These are phyloP conservation scores for Wickerhamiella slavikovae DNA, from an alignment of 805 yeast genomes.

Conservation along the genomic window DNA sequence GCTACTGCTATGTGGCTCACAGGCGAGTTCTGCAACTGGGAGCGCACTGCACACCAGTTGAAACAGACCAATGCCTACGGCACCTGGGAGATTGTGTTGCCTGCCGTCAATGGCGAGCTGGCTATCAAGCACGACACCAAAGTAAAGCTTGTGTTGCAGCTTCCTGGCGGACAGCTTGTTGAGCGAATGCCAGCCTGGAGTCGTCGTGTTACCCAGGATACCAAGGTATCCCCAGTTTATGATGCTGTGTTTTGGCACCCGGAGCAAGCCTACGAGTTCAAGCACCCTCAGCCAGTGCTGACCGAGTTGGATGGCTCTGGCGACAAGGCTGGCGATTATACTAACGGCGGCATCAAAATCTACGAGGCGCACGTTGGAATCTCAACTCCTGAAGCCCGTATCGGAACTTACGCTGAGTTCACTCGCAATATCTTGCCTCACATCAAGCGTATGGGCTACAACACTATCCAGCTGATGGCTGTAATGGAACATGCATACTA, in stretches of 20 bases:
- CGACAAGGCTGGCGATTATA: constrained; percentile 24
- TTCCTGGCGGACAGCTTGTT: constrained; percentile 46
- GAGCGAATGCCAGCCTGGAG: constrained; percentile 86
- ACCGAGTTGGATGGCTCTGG: too few species aligned
- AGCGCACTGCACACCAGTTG: constrained; percentile 33
- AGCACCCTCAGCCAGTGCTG: constrained; percentile 51
- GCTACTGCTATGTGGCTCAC: constrained; percentile 56
- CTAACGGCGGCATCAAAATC: constrained; percentile 27
- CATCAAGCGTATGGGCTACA: constrained; percentile 69
- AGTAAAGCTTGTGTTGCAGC: constrained; percentile 39
- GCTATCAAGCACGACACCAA: constrained; percentile 69
- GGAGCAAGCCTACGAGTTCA: constrained; percentile 31
- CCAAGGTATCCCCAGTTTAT: constrained; percentile 28
- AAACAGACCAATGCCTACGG: constrained; percentile 41
- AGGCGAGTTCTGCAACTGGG: constrained; percentile 88
- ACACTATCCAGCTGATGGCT: constrained; percentile 91
- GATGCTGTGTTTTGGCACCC: constrained; percentile 96
- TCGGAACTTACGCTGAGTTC: constrained; percentile 75
- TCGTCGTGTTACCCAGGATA: constrained; percentile 50
- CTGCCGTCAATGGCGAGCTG: constrained; percentile 30
- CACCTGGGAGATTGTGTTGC: constrained; percentile 40
- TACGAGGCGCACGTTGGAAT: constrained; percentile 92
- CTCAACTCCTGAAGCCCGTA: constrained; percentile 69
- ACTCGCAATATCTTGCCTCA: constrained; percentile 64
- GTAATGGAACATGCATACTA: constrained; percentile 97